Percentiles rank a stretch among this genome's conserved stretches.
These are phyloP conservation scores for Carex pumila DNA, from an alignment of 176 grass and related monocot genomes.

Conservation along the genomic window DNA sequence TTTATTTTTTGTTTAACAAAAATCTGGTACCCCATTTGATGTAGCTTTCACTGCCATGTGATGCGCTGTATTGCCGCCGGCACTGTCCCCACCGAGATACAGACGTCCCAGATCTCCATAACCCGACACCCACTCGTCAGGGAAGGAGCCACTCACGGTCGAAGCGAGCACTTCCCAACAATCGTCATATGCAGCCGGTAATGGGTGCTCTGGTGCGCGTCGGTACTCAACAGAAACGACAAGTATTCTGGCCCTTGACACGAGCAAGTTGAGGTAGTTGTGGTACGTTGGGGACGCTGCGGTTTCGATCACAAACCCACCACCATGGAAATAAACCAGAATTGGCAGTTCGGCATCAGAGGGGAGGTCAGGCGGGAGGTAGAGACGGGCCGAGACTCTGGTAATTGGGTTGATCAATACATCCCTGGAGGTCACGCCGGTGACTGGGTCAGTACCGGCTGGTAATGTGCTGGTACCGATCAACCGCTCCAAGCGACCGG, in stretches of 20 bases:
- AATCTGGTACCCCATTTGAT: not conserved
- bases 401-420: slow-evolving; percentile 1
- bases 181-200: slow-evolving; percentile 54
- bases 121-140: slow-evolving; percentile 34
- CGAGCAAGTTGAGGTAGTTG: slow-evolving; percentile 35
- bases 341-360: slow-evolving; percentile 19
- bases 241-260: slow-evolving; percentile 21
- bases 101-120: slow-evolving; percentile 43
- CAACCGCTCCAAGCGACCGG: slow-evolving; percentile 19
- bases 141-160: slow-evolving; percentile 5
- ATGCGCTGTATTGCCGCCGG: slow-evolving; percentile 57
- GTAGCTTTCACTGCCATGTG: slow-evolving; percentile 26
- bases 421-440: slow-evolving; percentile 25
- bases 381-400: slow-evolving; percentile 12
- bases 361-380: not conserved
- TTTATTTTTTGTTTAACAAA: not conserved
- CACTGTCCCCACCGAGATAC: slow-evolving; percentile 54
- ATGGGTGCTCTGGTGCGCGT: slow-evolving; percentile 51
- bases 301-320: slow-evolving; percentile 39
- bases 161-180: slow-evolving; percentile 42
- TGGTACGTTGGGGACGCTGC: slow-evolving; percentile 2
- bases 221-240: slow-evolving; percentile 51
- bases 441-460: not conserved
- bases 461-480: not conserved
- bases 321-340: slow-evolving; percentile 55